Base-by-base conservation (phyloP, 2,329 filamentous ascomycete genomes). In the Diaporthe vexans region DNA sequence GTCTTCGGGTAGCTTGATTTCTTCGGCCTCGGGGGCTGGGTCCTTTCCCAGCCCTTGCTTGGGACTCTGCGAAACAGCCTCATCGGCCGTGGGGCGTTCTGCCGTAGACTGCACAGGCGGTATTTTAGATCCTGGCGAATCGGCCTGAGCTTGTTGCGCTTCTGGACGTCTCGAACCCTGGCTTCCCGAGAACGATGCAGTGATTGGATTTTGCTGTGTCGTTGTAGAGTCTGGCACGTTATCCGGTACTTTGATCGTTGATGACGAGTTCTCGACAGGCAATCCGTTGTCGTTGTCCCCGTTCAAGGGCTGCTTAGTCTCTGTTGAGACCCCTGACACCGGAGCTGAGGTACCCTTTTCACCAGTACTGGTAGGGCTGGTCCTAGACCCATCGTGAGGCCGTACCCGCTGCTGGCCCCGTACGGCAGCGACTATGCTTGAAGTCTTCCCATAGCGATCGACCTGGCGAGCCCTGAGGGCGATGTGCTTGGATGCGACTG, bases 401-500 rank as follows among this genome's bases (percentile, higher is more conserved):
- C 19, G 19, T 4, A 17, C 51, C 26, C 29, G 70, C 48, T 63
- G 70, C 35, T 63, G 70, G 33, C 35, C 48, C 63, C 26, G 75
- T 68, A 86, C 75, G 24, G 81, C 80, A 9, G 82, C 78, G 13
- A 82, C 80, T 46, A 88, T 82, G 72, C 84, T 88, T 48, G 87
- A 88, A 5, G 85, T 85, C 76, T 83, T 83, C 77, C 82, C 82
- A 79, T 88, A 89, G 57, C 82, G 84, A 75, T 90, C 87, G 72
- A 90, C 80, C 81, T 91, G 90, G 57, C 86, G 84, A 73, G 85
- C 81, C 77, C 91, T 86, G 70, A 93, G 84, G 74, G 89, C 89
- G 65, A 90, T 81, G 82, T 93, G 91, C 81, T 89, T 91, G 65
- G 87, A 83, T 65, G 92, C 93, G 75, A 95, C 88, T 46, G 89